Conservation (phyloP, 2,329 filamentous ascomycete genomes). For the Ramularia collo-cygni region DNA sequence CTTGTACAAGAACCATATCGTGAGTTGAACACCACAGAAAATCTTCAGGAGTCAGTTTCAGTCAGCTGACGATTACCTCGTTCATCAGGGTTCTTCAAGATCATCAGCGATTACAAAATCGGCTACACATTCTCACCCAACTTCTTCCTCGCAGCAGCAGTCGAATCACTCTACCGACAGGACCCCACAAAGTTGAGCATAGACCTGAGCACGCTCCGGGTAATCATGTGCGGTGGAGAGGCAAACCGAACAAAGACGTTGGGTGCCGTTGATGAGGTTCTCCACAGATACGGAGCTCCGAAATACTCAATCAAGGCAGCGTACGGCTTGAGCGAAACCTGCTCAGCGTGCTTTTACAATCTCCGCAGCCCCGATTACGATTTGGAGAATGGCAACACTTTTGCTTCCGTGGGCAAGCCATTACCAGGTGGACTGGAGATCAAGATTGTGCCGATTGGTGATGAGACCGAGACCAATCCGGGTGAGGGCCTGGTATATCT, state of each 20-base stretch:
- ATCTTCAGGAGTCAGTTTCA: too few relatives aligned
- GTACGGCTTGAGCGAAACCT: conserved; percentile 21
- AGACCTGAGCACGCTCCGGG: conserved; percentile 9
- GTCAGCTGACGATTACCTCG: not conserved
- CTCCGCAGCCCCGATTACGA: conserved; percentile 15
- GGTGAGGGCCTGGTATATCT: conserved; percentile 11
- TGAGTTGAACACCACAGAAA: too few relatives aligned
- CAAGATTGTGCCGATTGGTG: conserved; percentile 9
- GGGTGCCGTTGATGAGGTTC: conserved; percentile 8
- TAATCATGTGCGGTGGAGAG: conserved; percentile 42
- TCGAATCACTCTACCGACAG: conserved; percentile 7
- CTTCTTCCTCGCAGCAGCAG: conserved; percentile 31
- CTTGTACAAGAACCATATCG: conserved; percentile 34
- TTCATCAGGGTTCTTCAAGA: conserved; percentile 31
- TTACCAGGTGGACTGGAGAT: conserved; percentile 12
- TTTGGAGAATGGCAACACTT: conserved; percentile 9
- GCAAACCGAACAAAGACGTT: conserved; percentile 30
- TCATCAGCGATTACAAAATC: conserved; percentile 37
- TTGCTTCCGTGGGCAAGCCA: conserved; percentile 17
- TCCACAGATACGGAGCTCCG: conserved; percentile 13
- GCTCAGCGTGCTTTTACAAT: conserved; percentile 22
- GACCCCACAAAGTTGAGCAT: not conserved
- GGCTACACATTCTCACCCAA: conserved; percentile 42
- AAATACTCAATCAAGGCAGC: conserved; percentile 14
- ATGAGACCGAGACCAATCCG: not conserved